These are phyloP conservation scores for Chlamydomonas incerta DNA, from an alignment of 139 green algal species.

Conservation along the genomic window DNA sequence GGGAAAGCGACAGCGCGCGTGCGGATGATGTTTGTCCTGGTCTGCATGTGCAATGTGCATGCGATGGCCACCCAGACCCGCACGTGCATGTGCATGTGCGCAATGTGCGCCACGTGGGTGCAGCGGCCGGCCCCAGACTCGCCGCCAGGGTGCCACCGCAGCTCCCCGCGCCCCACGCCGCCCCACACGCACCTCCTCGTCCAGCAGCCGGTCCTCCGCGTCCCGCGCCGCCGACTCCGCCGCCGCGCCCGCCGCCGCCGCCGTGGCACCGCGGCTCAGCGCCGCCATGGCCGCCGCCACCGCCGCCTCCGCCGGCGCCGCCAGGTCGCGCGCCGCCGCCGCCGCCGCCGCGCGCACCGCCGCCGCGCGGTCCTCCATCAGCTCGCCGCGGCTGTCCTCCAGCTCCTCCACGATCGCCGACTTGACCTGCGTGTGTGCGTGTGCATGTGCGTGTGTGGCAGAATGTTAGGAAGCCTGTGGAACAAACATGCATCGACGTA, in stretches of 20 bases:
- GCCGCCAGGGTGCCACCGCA: too few species aligned
- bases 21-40: too few species aligned
- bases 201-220: constrained; percentile 34
- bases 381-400: constrained; percentile 70
- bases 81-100: too few species aligned
- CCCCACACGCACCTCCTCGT: background rate
- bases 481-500: too few species aligned
- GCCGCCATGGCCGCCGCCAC: constrained; percentile 72
- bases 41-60: too few species aligned
- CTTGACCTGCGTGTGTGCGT: constrained; percentile 68
- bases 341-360: constrained; percentile 21
- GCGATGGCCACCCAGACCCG: too few species aligned
- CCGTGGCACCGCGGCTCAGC: constrained; percentile 60
- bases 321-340: constrained; percentile 28
- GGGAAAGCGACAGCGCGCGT: too few species aligned
- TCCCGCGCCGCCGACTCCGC: constrained; percentile 14
- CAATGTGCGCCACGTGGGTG: too few species aligned
- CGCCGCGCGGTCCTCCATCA: constrained; percentile 36
- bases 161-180: too few species aligned
- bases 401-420: constrained; percentile 88
- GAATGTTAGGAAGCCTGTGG: too few species aligned
- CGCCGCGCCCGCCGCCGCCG: background rate
- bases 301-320: constrained; percentile 69
- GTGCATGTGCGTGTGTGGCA: too few species aligned
- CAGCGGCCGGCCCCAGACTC: too few species aligned